Evolutionary conservation across 148 eudicot genomes (phyloP).

Genomic region (Vaccinium myrtillus): DNA sequence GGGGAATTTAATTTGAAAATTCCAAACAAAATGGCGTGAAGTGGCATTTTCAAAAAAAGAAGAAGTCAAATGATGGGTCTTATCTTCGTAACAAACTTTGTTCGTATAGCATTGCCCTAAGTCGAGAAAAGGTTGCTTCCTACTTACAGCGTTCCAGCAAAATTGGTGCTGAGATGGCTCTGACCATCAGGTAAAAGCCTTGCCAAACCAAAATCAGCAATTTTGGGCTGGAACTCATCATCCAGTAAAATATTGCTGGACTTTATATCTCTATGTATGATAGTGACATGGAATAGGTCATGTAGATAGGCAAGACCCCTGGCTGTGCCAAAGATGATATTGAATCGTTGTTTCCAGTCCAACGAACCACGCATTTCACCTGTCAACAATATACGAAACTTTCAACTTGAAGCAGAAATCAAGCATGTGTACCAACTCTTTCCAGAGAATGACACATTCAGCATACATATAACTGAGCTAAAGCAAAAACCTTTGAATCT

Average conservation of each 20-base stretch:
- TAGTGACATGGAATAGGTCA: slow-evolving; percentile 43
- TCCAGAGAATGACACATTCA: neutral
- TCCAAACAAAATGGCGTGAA: neutral
- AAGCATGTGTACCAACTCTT: neutral
- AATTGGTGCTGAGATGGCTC: slow-evolving; percentile 47
- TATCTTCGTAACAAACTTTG: neutral
- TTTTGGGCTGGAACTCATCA: slow-evolving; percentile 38
- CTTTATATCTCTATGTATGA: slow-evolving; percentile 50
- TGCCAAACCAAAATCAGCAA: slow-evolving; percentile 51
- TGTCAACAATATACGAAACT: neutral
- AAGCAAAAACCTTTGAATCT: neutral
- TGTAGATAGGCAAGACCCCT: slow-evolving; percentile 49
- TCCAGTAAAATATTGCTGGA: slow-evolving; percentile 43
- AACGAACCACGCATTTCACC: slow-evolving; percentile 36
- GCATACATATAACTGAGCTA: neutral
- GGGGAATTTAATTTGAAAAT: neutral
- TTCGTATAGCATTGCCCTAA: neutral
- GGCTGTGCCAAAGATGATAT: slow-evolving; percentile 40
- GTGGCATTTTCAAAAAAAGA: neutral
- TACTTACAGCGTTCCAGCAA: slow-evolving; percentile 57
- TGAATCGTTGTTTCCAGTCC: slow-evolving; percentile 44
- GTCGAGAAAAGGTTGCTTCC: neutral
- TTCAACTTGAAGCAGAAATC: neutral
- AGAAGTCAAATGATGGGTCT: neutral
- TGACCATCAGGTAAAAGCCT: slow-evolving; percentile 46